Base-by-base conservation (phyloP, 441 rosid species). In the Mallotus repandus region DNA sequence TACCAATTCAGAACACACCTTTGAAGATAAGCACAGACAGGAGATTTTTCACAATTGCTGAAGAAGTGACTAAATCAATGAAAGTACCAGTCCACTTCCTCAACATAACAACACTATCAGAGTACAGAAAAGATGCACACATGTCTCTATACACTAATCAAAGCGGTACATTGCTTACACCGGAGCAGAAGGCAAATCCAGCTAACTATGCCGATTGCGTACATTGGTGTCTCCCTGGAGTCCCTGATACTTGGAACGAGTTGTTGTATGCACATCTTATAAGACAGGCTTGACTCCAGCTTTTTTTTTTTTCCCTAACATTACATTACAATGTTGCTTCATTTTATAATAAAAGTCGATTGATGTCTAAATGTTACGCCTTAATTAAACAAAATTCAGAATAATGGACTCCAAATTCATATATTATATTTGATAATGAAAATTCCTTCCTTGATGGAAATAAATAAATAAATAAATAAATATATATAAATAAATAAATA, bases 221-320 rank as follows among this genome's bases (percentile, higher is more conserved):
- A 72, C 97, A 92, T 74, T 92, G 90, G 89, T 90, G 96, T 56
- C 80, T 90, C 65, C 97, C 97, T 11, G 97, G 96, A 22, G 84
- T 92, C 18, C 96, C 89, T 74, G 94, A 90, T 79, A 87, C 90
- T 32, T 92, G 96, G 97, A 92, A 90, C 43, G 96, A 92, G 67
- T 85, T 92, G 74, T 76, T 92, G 14, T 89, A 77, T 66, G 61
- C 74, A 9, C 77, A 73, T 8, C 78, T 78, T 11, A 53, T 76
- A 9, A 46, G 72, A 56, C 38, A 57, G 0, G 22, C 53, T 19
- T 69, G 53, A 70, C 38, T 21, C 10, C 8, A 9, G 5, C 13
- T 13, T 63, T n/a, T n/a, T n/a, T n/a, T n/a, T n/a, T n/a, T n/a
- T n/a, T n/a, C n/a, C n/a, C n/a, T n/a, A n/a, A n/a, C n/a, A 29